phyloP scores from a whole-genome alignment of 2,329 filamentous ascomycete genomes.

The Aspergillus fischeri region DNA sequence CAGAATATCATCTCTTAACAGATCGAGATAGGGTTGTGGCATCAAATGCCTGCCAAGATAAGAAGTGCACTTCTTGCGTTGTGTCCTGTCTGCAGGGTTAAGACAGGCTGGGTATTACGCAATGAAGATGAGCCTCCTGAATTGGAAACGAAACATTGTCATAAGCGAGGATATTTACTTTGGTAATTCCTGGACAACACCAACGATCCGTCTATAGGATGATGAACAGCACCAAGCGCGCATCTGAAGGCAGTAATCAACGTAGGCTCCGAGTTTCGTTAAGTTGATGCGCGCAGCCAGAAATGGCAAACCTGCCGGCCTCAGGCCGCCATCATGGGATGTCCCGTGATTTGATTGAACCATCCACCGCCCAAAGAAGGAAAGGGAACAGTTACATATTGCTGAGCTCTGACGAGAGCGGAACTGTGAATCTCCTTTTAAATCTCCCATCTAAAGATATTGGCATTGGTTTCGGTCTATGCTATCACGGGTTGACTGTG shows the following conservation, averaged over 20 bases:
- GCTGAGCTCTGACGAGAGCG: background rate
- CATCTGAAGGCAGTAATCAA: background rate
- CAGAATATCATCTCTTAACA: background rate
- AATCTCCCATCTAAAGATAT: background rate
- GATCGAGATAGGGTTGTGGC: background rate
- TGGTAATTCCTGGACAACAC: background rate
- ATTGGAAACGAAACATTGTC: background rate
- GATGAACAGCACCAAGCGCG: background rate
- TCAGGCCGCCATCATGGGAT: slow-evolving; percentile 9
- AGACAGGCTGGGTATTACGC: background rate
- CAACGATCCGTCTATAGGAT: background rate
- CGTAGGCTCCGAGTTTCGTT: background rate
- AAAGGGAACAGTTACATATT: background rate
- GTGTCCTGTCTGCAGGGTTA: background rate
- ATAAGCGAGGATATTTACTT: background rate
- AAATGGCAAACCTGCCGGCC: slow-evolving; percentile 2
- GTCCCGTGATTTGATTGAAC: slow-evolving; percentile 12
- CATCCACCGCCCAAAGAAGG: slow-evolving; percentile 9
- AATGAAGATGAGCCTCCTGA: background rate
- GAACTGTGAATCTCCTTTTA: background rate
- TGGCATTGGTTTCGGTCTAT: background rate
- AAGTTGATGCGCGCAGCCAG: background rate
- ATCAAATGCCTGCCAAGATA: background rate
- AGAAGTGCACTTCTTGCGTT: background rate
- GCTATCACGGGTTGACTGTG: background rate